These are phyloP conservation scores for Umbelopsis sp. DNA, from an alignment of 192 early-diverging fungal species.

Conservation along the genomic window DNA sequence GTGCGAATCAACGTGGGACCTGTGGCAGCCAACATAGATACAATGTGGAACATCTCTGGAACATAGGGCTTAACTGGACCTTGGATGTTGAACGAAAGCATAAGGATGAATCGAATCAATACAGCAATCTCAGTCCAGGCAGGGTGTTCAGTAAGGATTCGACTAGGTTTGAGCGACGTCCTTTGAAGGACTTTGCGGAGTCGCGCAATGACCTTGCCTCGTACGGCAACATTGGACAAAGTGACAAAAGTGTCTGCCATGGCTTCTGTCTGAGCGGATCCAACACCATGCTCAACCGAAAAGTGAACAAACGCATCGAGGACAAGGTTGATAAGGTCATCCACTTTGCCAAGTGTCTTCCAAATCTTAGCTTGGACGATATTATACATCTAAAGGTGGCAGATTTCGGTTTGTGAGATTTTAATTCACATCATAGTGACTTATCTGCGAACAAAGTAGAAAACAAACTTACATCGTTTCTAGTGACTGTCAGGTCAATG, in stretches of 20 bases:
- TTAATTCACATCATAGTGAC: background rate
- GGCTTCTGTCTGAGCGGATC: slow-evolving; percentile 78
- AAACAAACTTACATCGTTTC: slow-evolving; percentile 60
- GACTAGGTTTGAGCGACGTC: slow-evolving; percentile 73
- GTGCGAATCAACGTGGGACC: slow-evolving; percentile 84
- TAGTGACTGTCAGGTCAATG: slow-evolving; percentile 82
- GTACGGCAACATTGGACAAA: slow-evolving; percentile 74
- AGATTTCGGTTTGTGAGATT: background rate
- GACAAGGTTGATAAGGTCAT: slow-evolving; percentile 78
- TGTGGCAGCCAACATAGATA: slow-evolving; percentile 81
- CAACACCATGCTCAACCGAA: slow-evolving; percentile 78
- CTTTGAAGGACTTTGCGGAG: slow-evolving; percentile 79
- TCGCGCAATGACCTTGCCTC: slow-evolving; percentile 81
- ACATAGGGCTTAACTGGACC: slow-evolving; percentile 70
- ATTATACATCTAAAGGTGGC: slow-evolving; percentile 66
- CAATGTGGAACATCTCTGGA: slow-evolving; percentile 86
- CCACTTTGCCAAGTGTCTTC: slow-evolving; percentile 75
- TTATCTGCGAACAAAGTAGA: no score
- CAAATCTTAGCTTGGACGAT: slow-evolving; percentile 87
- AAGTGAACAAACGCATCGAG: slow-evolving; percentile 81
- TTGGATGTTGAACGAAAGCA: slow-evolving; percentile 87
- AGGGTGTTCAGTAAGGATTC: slow-evolving; percentile 77
- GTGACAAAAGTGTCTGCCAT: slow-evolving; percentile 88
- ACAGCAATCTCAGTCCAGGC: slow-evolving; percentile 94
- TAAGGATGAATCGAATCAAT: slow-evolving; percentile 83